Evolutionary conservation across 2,329 filamentous ascomycete species (phyloP).

Genomic region (Neofusicoccum laricinum): DNA sequence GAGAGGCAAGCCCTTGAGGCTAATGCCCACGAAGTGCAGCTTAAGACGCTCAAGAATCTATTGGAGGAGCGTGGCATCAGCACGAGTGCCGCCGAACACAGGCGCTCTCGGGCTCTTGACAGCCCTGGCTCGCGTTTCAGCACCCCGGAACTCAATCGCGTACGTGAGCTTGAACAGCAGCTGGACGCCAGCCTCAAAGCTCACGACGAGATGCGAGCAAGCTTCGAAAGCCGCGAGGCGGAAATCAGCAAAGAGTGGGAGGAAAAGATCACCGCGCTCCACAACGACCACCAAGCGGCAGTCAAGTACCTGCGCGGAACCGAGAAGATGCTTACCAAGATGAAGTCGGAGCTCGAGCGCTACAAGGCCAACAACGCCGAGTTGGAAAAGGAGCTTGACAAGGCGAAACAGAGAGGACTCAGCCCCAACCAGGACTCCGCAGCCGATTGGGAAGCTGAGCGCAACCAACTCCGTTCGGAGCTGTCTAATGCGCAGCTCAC

Average conservation of each 20-base stretch:
- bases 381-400: slow-evolving; percentile 77
- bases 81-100: slow-evolving; percentile 64
- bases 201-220: slow-evolving; percentile 80
- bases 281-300: slow-evolving; percentile 96
- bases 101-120: slow-evolving; percentile 69
- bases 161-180: slow-evolving; percentile 85
- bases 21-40: slow-evolving; percentile 89
- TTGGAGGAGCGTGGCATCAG: slow-evolving; percentile 78
- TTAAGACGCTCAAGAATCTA: slow-evolving; percentile 90
- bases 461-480: slow-evolving; percentile 62
- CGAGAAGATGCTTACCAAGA: slow-evolving; percentile 97
- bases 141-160: slow-evolving; percentile 73
- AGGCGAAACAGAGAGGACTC: slow-evolving; percentile 41
- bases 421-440: slow-evolving; percentile 44
- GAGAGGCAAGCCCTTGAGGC: slow-evolving; percentile 86
- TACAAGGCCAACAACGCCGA: slow-evolving; percentile 85
- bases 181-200: slow-evolving; percentile 72
- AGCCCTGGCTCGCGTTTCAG: slow-evolving; percentile 72
- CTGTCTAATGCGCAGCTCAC: slow-evolving; percentile 68
- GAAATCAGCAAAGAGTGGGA: slow-evolving; percentile 87
- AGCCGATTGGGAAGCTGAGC: slow-evolving; percentile 72
- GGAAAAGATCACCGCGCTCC: slow-evolving; percentile 88
- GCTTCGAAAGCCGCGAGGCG: slow-evolving; percentile 75
- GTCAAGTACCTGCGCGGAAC: slow-evolving; percentile 98
- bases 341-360: slow-evolving; percentile 93